A percentile compares a stretch with the other conserved stretches of the same genome.
Conservation (phyloP, 2,329 filamentous ascomycete species). For the Aquanectria penicillioides region DNA sequence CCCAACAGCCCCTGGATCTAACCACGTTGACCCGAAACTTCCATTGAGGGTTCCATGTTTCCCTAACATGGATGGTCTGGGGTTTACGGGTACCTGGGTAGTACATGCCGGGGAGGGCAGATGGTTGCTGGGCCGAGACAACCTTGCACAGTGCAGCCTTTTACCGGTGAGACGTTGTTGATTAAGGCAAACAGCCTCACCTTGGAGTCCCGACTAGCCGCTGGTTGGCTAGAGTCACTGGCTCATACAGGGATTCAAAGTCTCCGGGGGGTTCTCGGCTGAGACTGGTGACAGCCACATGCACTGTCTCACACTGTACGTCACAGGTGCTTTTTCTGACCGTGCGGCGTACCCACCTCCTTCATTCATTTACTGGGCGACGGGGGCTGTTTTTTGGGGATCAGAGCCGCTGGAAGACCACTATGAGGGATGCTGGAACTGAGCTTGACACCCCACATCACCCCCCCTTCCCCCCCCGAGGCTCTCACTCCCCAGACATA, state of each 20-base stretch:
- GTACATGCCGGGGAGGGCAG: not conserved
- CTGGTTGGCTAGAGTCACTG: not conserved
- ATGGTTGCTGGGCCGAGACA: conserved; percentile 1
- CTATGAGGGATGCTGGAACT: not conserved
- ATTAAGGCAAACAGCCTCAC: not conserved
- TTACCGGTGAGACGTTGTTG: not conserved
- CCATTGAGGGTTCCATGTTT: conserved; percentile 13
- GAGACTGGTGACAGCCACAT: not conserved
- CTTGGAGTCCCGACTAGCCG: not conserved
- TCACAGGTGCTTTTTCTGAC: not conserved
- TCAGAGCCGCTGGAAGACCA: not conserved
- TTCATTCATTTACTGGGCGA: not conserved
- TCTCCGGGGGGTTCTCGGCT: not conserved
- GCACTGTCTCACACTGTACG: not conserved
- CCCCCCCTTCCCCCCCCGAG: not conserved
- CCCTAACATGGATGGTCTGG: conserved; percentile 12
- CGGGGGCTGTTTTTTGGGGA: not conserved
- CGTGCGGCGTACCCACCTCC: not conserved
- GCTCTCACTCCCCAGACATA: not conserved
- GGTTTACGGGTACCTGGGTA: conserved; percentile 8
- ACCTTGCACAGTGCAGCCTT: conserved; percentile 6
- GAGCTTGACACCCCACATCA: not conserved
- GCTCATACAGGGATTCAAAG: no score
- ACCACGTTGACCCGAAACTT: conserved; percentile 20
- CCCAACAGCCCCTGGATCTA: conserved; percentile 2